Conservation (phyloP, 2,329 filamentous ascomycete species). For the Nemania bipapillata region DNA sequence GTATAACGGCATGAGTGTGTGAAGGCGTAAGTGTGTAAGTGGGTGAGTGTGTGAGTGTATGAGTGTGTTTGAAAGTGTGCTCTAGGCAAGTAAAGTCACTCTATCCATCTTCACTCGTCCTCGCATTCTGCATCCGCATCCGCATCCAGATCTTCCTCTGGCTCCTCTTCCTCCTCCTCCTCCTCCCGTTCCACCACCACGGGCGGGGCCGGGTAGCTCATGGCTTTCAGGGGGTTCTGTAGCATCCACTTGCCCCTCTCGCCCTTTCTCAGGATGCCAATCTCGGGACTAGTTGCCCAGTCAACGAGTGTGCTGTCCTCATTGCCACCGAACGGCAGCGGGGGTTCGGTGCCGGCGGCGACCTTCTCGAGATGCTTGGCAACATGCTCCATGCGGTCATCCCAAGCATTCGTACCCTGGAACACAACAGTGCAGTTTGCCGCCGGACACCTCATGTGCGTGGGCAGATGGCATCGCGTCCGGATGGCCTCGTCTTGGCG, state of each 20-base stretch:
- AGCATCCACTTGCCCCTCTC: conserved; percentile 46
- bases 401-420: conserved; percentile 74
- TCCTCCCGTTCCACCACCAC: not conserved
- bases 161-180: conserved; percentile 37
- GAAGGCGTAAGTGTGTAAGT: too few species aligned
- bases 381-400: conserved; percentile 87
- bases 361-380: conserved; percentile 78
- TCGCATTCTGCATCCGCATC: conserved; percentile 50
- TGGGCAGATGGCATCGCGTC: conserved; percentile 70
- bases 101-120: conserved; percentile 41
- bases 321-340: conserved; percentile 46
- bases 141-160: too few species aligned
- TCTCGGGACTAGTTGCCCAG: conserved; percentile 49
- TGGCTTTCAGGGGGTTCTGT: conserved; percentile 48
- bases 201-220: conserved; percentile 15
- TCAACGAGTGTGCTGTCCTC: conserved; percentile 47
- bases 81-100: not conserved
- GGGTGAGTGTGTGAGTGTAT: not conserved
- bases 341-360: conserved; percentile 50
- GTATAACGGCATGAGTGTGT: too few species aligned
- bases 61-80: not conserved
- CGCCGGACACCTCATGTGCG: conserved; percentile 69
- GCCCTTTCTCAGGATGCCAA: conserved; percentile 46
- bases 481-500: conserved; percentile 70
- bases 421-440: conserved; percentile 70